Base-by-base conservation (phyloP, 305 asterid species). In the Solanum hybrid region DNA sequence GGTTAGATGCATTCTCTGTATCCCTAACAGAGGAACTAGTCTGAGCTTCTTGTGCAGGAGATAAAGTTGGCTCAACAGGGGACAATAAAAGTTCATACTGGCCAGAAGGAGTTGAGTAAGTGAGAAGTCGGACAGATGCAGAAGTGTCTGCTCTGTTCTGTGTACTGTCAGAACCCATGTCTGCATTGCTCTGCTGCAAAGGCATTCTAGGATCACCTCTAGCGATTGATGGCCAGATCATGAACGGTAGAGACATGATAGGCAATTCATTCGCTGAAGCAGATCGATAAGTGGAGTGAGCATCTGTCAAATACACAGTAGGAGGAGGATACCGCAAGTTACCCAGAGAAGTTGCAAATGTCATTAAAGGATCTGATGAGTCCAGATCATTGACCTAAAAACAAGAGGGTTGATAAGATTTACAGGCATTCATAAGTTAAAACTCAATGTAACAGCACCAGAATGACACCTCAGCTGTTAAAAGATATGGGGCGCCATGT, bases 361-460 rank as follows among this genome's bases (percentile, higher is more conserved):
- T 93, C 97, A 96, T 96, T 74, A 98, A 92, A 51, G 98, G 97
- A 92, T 97, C 99, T 75, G 99, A 93, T 64, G 98, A 94, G 94
- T 97, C 98, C 83, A 97, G 95, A 92, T 97, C 98, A 92, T 94
- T 97, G 92, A 97, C 98, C 99, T 97, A 95, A 91, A 93, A 91
- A 67, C 88, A 92, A 86, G 22, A 67, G 84, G 86, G 33, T 22
- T 77, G 57, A 81, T 89, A 86, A 90, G 90, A 93, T 91, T 71
- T 77, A 77, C 77, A 78, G 67, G 24, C 42, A 88, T 29, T 76
- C 90, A 88, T 61, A 85, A 22, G 82, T 92, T 67, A 71, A 90
- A 90, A 31, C 29, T 71, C 81, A 85, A 81, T 7, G 73, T 71
- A 89, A 90, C 40, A 93, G 81, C 90, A 90, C 84, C 86, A 87